A percentile compares a stretch with the other conserved stretches of the same genome.
phyloP scores from a whole-genome alignment of 2,329 filamentous ascomycete genomes.

The Catunica adiposa region DNA sequence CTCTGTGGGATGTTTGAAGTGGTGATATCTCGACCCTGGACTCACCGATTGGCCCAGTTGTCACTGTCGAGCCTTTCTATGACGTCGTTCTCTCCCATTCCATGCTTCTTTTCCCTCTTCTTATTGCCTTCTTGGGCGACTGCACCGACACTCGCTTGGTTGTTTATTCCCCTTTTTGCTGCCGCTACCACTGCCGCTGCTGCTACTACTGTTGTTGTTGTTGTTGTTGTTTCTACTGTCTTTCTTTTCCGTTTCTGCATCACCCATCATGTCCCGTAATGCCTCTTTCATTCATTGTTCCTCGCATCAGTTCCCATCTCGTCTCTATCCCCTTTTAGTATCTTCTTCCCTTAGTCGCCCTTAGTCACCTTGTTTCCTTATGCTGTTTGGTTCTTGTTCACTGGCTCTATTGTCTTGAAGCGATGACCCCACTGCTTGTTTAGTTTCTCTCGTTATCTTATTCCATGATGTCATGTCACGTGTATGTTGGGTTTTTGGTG shows the following conservation, averaged over 20 bases:
- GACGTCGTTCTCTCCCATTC: neutral
- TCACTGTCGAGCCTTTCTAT: neutral
- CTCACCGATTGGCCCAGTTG: neutral
- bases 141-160: neutral
- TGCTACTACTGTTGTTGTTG: too few relatives aligned
- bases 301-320: neutral
- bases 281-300: constrained; percentile 2
- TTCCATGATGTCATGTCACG: neutral
- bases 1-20: neutral
- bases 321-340: neutral
- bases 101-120: neutral
- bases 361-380: neutral
- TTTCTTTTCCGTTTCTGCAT: constrained; percentile 1
- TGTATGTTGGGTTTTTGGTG: constrained; percentile 8
- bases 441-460: constrained; percentile 1
- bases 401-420: neutral
- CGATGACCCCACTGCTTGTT: neutral
- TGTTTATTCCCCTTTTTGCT: neutral
- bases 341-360: neutral
- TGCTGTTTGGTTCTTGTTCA: neutral
- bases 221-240: neutral
- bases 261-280: constrained; percentile 5
- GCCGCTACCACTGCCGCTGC: too few relatives aligned
- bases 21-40: neutral
- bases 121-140: neutral